These are phyloP conservation scores for Reutealis trisperma DNA, from an alignment of 345 rosid genomes.

Conservation along the genomic window DNA sequence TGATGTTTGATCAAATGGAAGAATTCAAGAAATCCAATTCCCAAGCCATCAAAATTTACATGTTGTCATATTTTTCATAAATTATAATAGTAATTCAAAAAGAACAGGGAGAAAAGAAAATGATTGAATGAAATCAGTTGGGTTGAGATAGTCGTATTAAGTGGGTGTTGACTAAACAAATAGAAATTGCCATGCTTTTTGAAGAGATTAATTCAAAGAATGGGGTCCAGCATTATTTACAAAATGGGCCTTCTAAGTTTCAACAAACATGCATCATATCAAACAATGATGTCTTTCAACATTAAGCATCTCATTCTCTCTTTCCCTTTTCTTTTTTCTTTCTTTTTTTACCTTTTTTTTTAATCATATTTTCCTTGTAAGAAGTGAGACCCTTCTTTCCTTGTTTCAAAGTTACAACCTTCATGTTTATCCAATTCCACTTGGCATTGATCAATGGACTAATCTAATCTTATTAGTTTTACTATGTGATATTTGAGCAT, in stretches of 20 bases:
- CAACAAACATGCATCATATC: not conserved
- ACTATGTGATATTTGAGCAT: too few species aligned
- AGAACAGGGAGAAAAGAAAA: too few species aligned
- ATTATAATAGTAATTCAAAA: not conserved
- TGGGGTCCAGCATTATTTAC: not conserved
- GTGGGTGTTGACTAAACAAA: not conserved
- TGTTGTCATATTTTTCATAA: too few species aligned
- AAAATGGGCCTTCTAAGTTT: not conserved
- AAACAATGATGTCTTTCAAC: not conserved
- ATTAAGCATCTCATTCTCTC: not conserved
- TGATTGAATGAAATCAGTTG: not conserved
- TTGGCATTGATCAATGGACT: not conserved
- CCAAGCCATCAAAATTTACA: not conserved
- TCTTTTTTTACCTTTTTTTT: not conserved
- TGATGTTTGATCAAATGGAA: too few species aligned
- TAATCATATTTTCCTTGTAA: not conserved
- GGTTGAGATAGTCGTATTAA: not conserved
- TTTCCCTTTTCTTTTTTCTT: not conserved
- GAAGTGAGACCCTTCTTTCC: not conserved
- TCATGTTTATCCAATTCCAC: not conserved
- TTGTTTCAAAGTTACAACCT: not conserved
- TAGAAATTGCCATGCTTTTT: not conserved
- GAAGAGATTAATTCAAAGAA: constrained; percentile 10
- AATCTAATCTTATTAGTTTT: too few species aligned
- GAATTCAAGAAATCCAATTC: too few species aligned